phyloP scores from a whole-genome alignment of 1,284 basidiomycete genomes.

The Rhodotorula glutinis region DNA sequence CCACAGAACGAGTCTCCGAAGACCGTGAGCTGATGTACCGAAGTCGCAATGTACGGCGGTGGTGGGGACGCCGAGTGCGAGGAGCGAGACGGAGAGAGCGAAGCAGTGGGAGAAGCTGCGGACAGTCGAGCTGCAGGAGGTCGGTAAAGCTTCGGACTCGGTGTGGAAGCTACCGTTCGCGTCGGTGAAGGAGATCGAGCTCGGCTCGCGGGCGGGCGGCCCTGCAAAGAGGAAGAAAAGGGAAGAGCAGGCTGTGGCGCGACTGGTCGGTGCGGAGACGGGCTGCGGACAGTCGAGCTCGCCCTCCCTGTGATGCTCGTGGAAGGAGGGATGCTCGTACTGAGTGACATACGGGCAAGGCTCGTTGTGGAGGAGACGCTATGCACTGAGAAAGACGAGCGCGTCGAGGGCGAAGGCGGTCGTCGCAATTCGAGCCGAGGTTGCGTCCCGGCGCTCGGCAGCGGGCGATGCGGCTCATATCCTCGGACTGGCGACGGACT shows the following conservation, averaged over 20 bases:
- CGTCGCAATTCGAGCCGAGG: not conserved
- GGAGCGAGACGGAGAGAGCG: constrained; percentile 1
- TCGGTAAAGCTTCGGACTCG: constrained; percentile 7
- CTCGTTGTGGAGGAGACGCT: too few relatives aligned
- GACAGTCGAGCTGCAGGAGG: constrained; percentile 4
- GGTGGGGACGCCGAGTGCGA: not conserved
- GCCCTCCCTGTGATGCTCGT: too few relatives aligned
- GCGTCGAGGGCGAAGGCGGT: not conserved
- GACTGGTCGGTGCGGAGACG: too few relatives aligned
- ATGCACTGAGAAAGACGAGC: not conserved
- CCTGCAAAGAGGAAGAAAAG: too few relatives aligned
- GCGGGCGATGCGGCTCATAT: too few relatives aligned
- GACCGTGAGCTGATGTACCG: not conserved
- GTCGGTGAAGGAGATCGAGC: not conserved
- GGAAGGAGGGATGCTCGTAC: too few relatives aligned
- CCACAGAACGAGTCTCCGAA: constrained; percentile 24
- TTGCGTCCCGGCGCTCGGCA: too few relatives aligned
- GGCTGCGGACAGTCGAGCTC: too few relatives aligned
- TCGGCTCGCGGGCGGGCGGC: too few relatives aligned
- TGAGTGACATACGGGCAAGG: too few relatives aligned
- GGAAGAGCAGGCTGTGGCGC: too few relatives aligned
- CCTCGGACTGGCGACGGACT: too few relatives aligned
- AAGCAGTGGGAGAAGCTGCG: not conserved
- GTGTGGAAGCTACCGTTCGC: not conserved
- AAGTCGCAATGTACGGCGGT: not conserved